Base-by-base conservation (phyloP, 2,329 filamentous ascomycete genomes). In the Pyrenochaeta sp. region DNA sequence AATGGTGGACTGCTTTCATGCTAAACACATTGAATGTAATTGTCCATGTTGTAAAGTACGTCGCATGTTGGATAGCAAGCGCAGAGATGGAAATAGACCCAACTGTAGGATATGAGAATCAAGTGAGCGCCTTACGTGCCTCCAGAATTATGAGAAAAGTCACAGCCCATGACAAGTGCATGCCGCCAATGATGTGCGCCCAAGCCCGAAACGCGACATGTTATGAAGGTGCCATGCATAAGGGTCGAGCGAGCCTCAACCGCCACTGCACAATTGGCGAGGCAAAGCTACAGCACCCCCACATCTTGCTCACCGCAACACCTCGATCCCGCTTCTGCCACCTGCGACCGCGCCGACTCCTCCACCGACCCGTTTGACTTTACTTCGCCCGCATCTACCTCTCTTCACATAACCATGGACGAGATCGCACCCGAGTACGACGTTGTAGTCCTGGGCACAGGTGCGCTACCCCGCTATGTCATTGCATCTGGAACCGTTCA, bases 351-450 rank as follows among this genome's bases (percentile, higher is more conserved):
- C 48, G 55, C 40, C 48, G 42, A 59, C 53, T 48, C 49, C 58
- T 54, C 55, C 52, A 47, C 53, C 54, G 53, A 54, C 53, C 54
- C 53, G n/a, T n/a, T n/a, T n/a, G n/a, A n/a, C 53, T 51, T 31
- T 35, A 44, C 40, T 36, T 31, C 44, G 32, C 38, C 53, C 49
- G 51, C 46, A 41, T 48, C 30, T 29, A 48, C 44, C 32, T 42
- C 26, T 37, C 21, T 31, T 38, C 32, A 30, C 10, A 43, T 43
- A 76, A 82, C 53, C 77, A 97, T 97, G 94, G 94, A 97, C 72
- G 94, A 97, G 77, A 96, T 99, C 72, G 90, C 92, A 62, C 89
- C 90, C 72, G 92, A 96, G 77, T 99, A 99, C 83, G 94, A 99
- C 83, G 90, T 96, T 75, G 86, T 99, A 72, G 94, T 99, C 73